Base-by-base conservation (phyloP, 164 flowering plant genomes). In the grape (Vitis vinifera) region DNA sequence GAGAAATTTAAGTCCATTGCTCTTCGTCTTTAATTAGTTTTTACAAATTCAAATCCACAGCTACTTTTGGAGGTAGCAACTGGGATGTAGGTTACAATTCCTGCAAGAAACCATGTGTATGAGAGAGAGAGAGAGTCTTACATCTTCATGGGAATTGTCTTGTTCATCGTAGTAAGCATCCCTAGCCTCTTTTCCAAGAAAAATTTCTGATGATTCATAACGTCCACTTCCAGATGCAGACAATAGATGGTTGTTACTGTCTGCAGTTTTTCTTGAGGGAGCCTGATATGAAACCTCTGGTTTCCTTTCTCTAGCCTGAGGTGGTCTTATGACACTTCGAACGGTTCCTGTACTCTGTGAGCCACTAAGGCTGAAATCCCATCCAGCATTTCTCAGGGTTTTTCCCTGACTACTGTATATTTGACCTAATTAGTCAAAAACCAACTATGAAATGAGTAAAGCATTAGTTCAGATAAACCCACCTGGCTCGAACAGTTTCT, bases 301-400 rank as follows among this genome's bases (percentile, higher is more conserved):
- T 76, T 78, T 87, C 78, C 73, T 88, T 68, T 90, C 96, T 80
- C 84, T 78, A 58, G 71, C 71, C 71, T 83, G 96, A 66, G 92
- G 92, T 63, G 93, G 93, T 70, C 72, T 87, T 59, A 82, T 70
- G 73, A 78, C 81, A 82, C 83, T 87, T 59, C 80, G 76, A 65
- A 87, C 74, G 62, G 91, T 91, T 49, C 93, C 92, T 12, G 87
- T 83, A 71, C 82, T 77, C 55, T 73, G 77, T 52, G 87, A 74
- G 68, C 86, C 88, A 69, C 89, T 79, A 70, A 85, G 82, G 73
- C 97, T 88, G 74, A 94, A 94, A 82, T 94, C 97, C 99, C 99
- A 94, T 57, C 97, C 97, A 70, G 87, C 86, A 84, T 82, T 88
- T 81, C 71, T 86, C 48, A 74, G 29, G 58, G 87, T 68, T 68